Conservation (phyloP, 768 basidiomycete species). For the Podaxis sp. region DNA sequence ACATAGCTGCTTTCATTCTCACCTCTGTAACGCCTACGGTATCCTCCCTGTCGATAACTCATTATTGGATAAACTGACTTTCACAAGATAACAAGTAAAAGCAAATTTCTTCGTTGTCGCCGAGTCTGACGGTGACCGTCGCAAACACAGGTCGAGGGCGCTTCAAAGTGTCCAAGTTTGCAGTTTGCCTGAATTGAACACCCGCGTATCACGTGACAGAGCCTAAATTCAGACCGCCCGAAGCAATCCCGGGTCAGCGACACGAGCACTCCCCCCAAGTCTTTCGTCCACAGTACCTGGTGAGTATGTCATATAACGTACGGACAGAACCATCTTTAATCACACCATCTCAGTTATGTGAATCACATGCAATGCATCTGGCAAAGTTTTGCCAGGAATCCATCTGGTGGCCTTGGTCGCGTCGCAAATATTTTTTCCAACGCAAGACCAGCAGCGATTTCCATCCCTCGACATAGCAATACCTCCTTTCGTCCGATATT, state of each 20-base stretch:
- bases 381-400: conserved; percentile 51
- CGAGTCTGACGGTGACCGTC: conserved; percentile 5
- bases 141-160: neutral
- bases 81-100: conserved; percentile 1
- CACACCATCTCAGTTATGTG: conserved; percentile 46
- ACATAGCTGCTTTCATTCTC: conserved; percentile 1
- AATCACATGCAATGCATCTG: conserved; percentile 73
- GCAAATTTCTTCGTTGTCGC: conserved; percentile 12
- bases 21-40: conserved; percentile 17
- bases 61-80: conserved; percentile 7
- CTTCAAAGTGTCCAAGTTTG: neutral
- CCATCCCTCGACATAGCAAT: neutral
- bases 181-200: neutral
- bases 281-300: neutral
- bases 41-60: conserved; percentile 15
- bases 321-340: neutral
- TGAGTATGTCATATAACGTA: neutral
- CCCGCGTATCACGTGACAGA: conserved; percentile 1
- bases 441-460: neutral
- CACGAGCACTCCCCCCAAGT: neutral
- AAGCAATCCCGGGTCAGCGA: conserved; percentile 2
- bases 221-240: neutral
- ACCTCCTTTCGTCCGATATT: neutral
- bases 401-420: conserved; percentile 17
- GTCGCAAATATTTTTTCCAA: conserved; percentile 17